A percentile compares a stretch with the other conserved stretches of the same genome.
phyloP scores from a whole-genome alignment of 2,329 filamentous ascomycete genomes.

The Aspergillus pseudoviridinutans region DNA sequence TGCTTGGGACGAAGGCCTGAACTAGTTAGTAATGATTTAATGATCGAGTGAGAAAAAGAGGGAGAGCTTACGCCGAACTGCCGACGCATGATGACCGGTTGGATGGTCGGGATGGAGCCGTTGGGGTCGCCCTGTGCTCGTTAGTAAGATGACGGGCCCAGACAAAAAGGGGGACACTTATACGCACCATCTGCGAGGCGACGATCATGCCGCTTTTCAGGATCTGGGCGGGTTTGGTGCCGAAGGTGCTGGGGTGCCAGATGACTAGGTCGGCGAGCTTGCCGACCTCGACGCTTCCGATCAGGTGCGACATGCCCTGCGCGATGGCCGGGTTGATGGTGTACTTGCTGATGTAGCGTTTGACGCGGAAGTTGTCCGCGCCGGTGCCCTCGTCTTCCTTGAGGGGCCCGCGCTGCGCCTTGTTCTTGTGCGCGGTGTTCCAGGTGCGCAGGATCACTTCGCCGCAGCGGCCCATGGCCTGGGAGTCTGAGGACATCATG shows the following conservation, averaged over 20 bases:
- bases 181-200: conserved; percentile 76
- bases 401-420: conserved; percentile 72
- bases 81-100: conserved; percentile 76
- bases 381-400: conserved; percentile 73
- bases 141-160: neutral
- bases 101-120: conserved; percentile 79
- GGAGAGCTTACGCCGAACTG: conserved; percentile 66
- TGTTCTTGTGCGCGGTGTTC: conserved; percentile 98
- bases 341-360: conserved; percentile 91
- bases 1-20: conserved; percentile 60
- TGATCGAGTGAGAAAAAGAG: neutral
- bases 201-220: conserved; percentile 86
- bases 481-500: conserved; percentile 95
- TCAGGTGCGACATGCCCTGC: conserved; percentile 82
- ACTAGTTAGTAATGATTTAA: neutral
- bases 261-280: conserved; percentile 87
- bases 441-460: conserved; percentile 91
- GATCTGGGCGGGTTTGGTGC: conserved; percentile 75
- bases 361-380: conserved; percentile 88
- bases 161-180: neutral
- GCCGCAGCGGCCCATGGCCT: conserved; percentile 94
- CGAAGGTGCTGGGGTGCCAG: conserved; percentile 83
- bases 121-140: conserved; percentile 66
- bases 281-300: conserved; percentile 83
- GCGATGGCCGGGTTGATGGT: conserved; percentile 91